Evolutionary conservation across 257 asterid genomes (phyloP).

Genomic region (Capsicum rhomboideum): DNA sequence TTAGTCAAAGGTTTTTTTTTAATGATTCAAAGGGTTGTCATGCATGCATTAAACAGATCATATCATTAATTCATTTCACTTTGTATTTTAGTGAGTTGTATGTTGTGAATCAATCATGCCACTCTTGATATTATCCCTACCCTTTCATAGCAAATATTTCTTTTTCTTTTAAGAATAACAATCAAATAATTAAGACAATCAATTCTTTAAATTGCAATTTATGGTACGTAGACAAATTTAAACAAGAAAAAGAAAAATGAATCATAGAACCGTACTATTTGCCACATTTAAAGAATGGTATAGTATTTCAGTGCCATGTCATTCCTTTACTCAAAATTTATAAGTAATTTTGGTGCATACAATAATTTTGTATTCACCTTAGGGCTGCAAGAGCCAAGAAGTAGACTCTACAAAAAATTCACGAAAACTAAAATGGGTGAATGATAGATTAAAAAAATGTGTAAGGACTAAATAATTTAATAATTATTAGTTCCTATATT

Average conservation of each 20-base stretch:
- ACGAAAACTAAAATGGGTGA: neutral
- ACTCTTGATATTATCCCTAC: neutral
- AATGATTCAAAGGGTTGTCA: neutral
- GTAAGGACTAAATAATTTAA: neutral
- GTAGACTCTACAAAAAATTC: neutral
- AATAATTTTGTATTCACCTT: neutral
- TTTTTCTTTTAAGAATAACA: neutral
- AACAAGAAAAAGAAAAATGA: no score
- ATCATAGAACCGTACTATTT: neutral
- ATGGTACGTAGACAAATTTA: no score
- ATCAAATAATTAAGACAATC: neutral
- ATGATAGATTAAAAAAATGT: neutral
- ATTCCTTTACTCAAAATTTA: no score
- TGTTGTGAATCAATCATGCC: neutral
- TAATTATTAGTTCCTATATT: neutral
- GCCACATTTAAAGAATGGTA: neutral
- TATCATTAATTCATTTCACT: neutral
- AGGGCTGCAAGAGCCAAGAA: neutral
- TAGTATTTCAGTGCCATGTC: no score
- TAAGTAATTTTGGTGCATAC: neutral
- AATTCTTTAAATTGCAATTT: no score
- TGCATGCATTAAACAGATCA: neutral
- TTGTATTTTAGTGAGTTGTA: neutral
- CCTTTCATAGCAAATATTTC: neutral
- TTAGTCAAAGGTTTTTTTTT: conserved; percentile 3